Percentiles rank a stretch among this genome's conserved stretches.
Conservation (phyloP, 345 rosid genomes). For the Abelmoschus esculentus region DNA sequence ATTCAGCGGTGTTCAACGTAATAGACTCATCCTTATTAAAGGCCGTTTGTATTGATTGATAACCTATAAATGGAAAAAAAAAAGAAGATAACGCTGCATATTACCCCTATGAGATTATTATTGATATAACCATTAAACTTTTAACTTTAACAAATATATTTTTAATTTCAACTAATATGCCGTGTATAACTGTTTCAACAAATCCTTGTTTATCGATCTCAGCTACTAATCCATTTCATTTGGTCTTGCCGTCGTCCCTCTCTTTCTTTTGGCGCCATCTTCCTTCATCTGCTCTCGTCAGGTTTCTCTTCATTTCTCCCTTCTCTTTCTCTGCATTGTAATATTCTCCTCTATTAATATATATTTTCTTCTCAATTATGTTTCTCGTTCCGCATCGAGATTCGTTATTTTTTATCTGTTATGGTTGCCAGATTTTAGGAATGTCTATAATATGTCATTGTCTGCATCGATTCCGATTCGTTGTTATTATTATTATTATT, state of each 20-base stretch:
- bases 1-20: no score
- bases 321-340: constrained; percentile 2
- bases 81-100: no score
- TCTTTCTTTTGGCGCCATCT: constrained; percentile 19
- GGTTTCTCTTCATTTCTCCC: not conserved
- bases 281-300: not conserved
- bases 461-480: constrained; percentile 23
- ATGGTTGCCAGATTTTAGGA: not conserved
- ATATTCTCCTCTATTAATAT: not conserved
- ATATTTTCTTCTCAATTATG: not conserved
- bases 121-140: no score
- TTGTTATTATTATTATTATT: not conserved
- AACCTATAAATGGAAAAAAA: no score
- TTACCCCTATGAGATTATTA: no score
- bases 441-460: not conserved
- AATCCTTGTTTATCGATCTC: constrained; percentile 6
- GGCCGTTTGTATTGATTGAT: no score
- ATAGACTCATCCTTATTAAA: no score
- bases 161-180: no score
- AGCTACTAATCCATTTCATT: constrained; percentile 16
- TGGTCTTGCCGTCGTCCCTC: constrained; percentile 1
- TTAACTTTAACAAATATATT: no score
- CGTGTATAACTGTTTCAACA: not conserved
- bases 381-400: not conserved
- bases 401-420: not conserved